phyloP scores from a whole-genome alignment of 192 early-diverging fungal species.

The Linnemannia exigua region DNA sequence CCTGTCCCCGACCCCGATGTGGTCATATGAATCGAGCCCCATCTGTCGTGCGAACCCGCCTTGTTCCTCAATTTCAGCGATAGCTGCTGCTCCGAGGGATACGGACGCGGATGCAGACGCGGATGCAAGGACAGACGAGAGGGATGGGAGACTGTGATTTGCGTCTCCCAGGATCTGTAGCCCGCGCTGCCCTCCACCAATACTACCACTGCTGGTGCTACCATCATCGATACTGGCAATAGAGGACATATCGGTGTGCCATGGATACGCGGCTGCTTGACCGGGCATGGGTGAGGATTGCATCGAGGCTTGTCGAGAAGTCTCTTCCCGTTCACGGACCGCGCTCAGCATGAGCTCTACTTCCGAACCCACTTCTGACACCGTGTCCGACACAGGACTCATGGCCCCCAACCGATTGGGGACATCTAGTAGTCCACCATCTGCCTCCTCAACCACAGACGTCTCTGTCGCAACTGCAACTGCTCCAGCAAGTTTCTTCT shows the following conservation, averaged over 20 bases:
- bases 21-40: slow-evolving; percentile 30
- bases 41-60: slow-evolving; percentile 38
- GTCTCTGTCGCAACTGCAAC: not conserved
- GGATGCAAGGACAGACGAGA: not conserved
- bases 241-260: not conserved
- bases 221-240: not conserved
- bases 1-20: not conserved
- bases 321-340: slow-evolving; percentile 36
- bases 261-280: not conserved
- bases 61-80: not conserved
- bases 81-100: not conserved
- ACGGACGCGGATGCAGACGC: not conserved
- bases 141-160: not conserved
- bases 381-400: slow-evolving; percentile 14
- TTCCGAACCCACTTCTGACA: slow-evolving; percentile 51
- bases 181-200: not conserved
- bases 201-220: not conserved
- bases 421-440: not conserved
- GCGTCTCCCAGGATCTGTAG: too few relatives aligned
- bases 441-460: not conserved
- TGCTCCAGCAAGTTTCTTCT: not conserved
- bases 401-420: not conserved
- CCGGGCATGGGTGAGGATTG: slow-evolving; percentile 11
- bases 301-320: slow-evolving; percentile 24
- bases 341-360: slow-evolving; percentile 48